Base-by-base conservation (phyloP, 2,329 filamentous ascomycete species). In the Fusarium longipes region DNA sequence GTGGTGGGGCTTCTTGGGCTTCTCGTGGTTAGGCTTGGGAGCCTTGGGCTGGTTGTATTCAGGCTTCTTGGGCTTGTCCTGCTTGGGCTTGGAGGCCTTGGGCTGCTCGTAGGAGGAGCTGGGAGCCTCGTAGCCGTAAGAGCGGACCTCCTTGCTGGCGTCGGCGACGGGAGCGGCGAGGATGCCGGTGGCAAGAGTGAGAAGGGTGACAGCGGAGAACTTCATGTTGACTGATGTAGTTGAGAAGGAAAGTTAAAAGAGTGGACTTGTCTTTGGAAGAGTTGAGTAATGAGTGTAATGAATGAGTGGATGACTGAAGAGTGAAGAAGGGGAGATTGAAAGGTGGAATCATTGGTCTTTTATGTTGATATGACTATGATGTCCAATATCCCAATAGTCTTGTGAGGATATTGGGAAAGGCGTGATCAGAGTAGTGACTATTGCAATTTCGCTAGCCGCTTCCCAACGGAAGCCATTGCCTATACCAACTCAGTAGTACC, bases 171-270 rank as follows among this genome's bases (percentile, higher is more conserved):
- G 63, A 25, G 63, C 63, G 20, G 63, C 63, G 33, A 65, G 40
- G 27, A 65, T 65, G 44, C 62, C 61, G 5, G 63, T 65, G 63
- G 63, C 57, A 18, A 65, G 57, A 32, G 63, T 62, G 27, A 65
- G 62, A 62, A 65, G 48, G 8, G 63, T 66, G 49, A 65, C 48
- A 45, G 63, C 62, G 61, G 63, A 65, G 38, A 65, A 40, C 63
- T 65, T 65, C 63, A 65, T 65, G 18, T 42, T 65, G 56, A 27
- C 56, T 40, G 32, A 56, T 44, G 25, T 27, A 42, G 3, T 27
- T 39, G 18, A 9, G 29, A 35, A 27, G 22, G n/a, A 44, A 29
- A 27, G 49, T 17, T 2, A 22, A 30, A 57, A 18, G 49, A 54
- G 29, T 24, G 58, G 29, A 25, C 17, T 22, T 49, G 24, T 22